A percentile compares a stretch with the other conserved stretches of the same genome.
These are phyloP conservation scores for Phylloporus scabripes DNA, from an alignment of 768 basidiomycete genomes.

Conservation along the genomic window DNA sequence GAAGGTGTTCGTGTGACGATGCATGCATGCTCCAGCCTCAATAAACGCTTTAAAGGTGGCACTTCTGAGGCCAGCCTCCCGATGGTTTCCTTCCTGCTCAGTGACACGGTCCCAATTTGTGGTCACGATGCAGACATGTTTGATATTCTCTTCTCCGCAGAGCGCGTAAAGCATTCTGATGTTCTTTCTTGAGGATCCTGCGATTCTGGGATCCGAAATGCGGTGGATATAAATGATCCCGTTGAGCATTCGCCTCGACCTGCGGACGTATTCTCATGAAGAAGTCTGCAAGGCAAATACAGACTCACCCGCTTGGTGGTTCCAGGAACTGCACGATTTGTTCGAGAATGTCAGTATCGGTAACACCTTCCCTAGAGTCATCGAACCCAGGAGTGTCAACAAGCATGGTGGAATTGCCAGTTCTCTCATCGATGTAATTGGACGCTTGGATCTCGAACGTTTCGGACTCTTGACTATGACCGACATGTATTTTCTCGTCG, in stretches of 20 bases:
- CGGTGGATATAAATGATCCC: conserved; percentile 46
- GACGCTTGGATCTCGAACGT: conserved; percentile 4
- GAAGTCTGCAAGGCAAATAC: not conserved
- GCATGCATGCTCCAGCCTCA: conserved; percentile 31
- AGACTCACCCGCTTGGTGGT: not conserved
- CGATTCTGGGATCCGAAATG: conserved; percentile 35
- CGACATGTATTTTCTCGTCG: conserved; percentile 6
- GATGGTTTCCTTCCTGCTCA: conserved; percentile 18
- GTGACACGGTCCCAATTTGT: conserved; percentile 41
- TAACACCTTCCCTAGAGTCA: conserved; percentile 9
- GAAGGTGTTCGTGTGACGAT: conserved; percentile 34
- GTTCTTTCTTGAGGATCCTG: conserved; percentile 24
- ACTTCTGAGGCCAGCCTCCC: conserved; percentile 27
- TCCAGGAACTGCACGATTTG: conserved; percentile 7
- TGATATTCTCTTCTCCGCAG: conserved; percentile 39
- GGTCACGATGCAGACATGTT: conserved; percentile 41
- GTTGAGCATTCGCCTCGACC: conserved; percentile 24
- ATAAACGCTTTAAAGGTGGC: conserved; percentile 36
- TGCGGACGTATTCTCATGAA: not conserved
- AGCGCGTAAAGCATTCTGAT: conserved; percentile 41
- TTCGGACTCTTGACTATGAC: conserved; percentile 8
- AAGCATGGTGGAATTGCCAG: conserved; percentile 5
- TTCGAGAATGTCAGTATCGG: conserved; percentile 20
- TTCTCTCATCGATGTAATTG: not conserved
- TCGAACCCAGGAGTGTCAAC: conserved; percentile 16